Percentiles rank a stretch among this genome's conserved stretches.
phyloP scores from a whole-genome alignment of 73 alveolate species.

The Uronychia binucleata region DNA sequence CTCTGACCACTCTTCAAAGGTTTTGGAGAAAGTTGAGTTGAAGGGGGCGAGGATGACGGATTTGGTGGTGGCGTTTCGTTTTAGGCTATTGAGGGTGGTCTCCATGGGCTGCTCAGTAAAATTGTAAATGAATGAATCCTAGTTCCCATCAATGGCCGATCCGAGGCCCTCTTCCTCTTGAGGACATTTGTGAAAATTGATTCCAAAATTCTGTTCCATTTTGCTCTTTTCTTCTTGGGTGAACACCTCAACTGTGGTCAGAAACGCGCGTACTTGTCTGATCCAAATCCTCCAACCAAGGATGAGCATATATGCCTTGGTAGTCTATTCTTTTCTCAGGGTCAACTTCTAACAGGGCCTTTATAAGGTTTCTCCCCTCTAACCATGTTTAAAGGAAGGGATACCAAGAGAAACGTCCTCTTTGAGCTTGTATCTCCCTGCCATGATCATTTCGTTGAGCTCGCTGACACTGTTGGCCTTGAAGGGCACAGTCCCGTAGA shows the following conservation, averaged over 20 bases:
- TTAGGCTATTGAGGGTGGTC: constrained; percentile 24
- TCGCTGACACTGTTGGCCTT: constrained; percentile 87
- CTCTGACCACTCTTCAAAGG: neutral
- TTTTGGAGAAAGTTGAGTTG: constrained; percentile 55
- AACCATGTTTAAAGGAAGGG: too few species aligned
- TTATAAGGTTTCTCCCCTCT: constrained; percentile 70
- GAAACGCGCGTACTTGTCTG: too few species aligned
- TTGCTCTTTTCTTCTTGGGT: too few species aligned
- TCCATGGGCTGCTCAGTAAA: constrained; percentile 51
- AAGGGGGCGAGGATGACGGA: constrained; percentile 81
- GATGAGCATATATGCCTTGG: constrained; percentile 64
- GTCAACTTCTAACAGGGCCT: constrained; percentile 61
- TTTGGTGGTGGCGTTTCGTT: constrained; percentile 69
- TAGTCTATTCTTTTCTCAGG: constrained; percentile 71
- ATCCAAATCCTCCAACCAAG: constrained; percentile 69
- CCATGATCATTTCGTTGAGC: constrained; percentile 66
- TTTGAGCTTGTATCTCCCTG: constrained; percentile 54
- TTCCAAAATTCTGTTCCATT: too few species aligned
- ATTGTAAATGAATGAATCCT: constrained; percentile 50
- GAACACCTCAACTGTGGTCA: too few species aligned
- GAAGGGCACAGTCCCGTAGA: constrained; percentile 94
- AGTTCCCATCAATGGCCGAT: constrained; percentile 30
- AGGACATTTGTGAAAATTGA: too few species aligned
- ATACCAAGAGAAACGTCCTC: constrained; percentile 64
- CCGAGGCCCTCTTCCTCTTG: constrained; percentile 38